A percentile compares a stretch with the other conserved stretches of the same genome.
phyloP scores from a whole-genome alignment of 352 stramenopile species.

The Phytophthora capsici region DNA sequence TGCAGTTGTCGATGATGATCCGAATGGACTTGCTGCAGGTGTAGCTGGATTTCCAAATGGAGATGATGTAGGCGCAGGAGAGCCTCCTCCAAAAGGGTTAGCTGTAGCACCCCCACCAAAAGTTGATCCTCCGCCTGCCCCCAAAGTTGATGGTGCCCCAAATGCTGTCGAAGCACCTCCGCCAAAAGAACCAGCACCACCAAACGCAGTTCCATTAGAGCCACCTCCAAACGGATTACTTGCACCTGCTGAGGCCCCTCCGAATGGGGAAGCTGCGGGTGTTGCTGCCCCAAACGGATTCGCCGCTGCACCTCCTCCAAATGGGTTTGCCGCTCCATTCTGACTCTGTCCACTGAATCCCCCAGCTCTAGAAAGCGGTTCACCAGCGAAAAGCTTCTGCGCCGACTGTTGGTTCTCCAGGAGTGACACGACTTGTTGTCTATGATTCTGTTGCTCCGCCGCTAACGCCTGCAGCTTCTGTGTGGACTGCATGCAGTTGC shows the following conservation, averaged over 20 bases:
- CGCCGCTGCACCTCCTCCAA: conserved; percentile 24
- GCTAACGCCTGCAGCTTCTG: conserved; percentile 50
- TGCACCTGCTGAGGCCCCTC: conserved; percentile 17
- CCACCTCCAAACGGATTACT: conserved; percentile 34
- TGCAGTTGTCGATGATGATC: conserved; percentile 18
- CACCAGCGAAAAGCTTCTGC: conserved; percentile 62
- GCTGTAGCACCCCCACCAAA: conserved; percentile 25
- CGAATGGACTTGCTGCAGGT: conserved; percentile 44
- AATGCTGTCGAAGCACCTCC: conserved; percentile 29
- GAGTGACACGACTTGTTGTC: conserved; percentile 51
- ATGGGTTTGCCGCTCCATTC: conserved; percentile 22
- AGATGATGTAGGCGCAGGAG: conserved; percentile 28
- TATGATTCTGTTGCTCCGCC: conserved; percentile 57
- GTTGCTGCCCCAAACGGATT: conserved; percentile 28
- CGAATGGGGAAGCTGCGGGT: conserved; percentile 32
- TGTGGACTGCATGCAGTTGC: conserved; percentile 46
- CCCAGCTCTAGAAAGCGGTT: conserved; percentile 35
- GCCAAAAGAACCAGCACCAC: conserved; percentile 29
- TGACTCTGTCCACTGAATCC: conserved; percentile 28
- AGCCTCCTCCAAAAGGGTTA: conserved; percentile 33
- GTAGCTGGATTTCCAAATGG: conserved; percentile 35
- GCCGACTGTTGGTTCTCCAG: conserved; percentile 60
- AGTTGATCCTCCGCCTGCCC: conserved; percentile 12
- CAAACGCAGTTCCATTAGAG: neutral
- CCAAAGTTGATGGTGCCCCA: conserved; percentile 31